Evolutionary conservation across 2,329 filamentous ascomycete genomes (phyloP).

Genomic region (Podosphaera fusca): DNA sequence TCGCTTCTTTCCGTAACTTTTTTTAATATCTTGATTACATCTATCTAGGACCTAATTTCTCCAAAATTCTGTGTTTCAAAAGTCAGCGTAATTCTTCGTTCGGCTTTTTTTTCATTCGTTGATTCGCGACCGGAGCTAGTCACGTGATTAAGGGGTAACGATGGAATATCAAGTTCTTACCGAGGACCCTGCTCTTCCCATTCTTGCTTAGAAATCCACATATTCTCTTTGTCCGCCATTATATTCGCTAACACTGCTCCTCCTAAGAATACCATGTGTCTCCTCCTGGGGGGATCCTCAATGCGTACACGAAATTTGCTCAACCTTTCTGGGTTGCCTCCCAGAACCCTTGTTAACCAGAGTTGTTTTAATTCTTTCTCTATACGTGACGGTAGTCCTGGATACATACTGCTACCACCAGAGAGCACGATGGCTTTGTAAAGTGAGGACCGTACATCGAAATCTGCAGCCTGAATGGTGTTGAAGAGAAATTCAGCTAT

Average conservation of each 20-base stretch:
- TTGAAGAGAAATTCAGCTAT: conserved; percentile 97
- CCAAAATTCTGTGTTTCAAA: conserved; percentile 37
- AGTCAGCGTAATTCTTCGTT: not conserved
- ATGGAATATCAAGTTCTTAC: conserved; percentile 3
- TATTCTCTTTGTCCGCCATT: conserved; percentile 95
- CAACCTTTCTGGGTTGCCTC: conserved; percentile 77
- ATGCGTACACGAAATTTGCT: conserved; percentile 99
- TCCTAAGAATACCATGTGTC: conserved; percentile 98
- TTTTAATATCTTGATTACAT: not conserved
- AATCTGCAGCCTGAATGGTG: conserved; percentile 87
- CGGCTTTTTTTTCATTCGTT: not conserved
- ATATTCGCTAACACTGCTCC: conserved; percentile 94
- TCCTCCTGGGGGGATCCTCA: conserved; percentile 82
- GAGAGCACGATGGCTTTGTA: conserved; percentile 97
- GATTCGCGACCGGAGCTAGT: too few relatives aligned
- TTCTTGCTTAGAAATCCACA: conserved; percentile 69
- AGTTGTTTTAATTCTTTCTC: conserved; percentile 98
- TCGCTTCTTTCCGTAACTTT: not conserved
- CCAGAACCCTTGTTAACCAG: conserved; percentile 80
- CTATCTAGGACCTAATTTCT: conserved; percentile 78
- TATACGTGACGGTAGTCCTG: conserved; percentile 73
- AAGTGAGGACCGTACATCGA: conserved; percentile 78
- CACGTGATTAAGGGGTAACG: not conserved
- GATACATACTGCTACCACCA: conserved; percentile 97
- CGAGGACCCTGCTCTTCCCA: conserved; percentile 69